Conservation (phyloP, 768 basidiomycete genomes). For the Lactarius pseudohatsudake region DNA sequence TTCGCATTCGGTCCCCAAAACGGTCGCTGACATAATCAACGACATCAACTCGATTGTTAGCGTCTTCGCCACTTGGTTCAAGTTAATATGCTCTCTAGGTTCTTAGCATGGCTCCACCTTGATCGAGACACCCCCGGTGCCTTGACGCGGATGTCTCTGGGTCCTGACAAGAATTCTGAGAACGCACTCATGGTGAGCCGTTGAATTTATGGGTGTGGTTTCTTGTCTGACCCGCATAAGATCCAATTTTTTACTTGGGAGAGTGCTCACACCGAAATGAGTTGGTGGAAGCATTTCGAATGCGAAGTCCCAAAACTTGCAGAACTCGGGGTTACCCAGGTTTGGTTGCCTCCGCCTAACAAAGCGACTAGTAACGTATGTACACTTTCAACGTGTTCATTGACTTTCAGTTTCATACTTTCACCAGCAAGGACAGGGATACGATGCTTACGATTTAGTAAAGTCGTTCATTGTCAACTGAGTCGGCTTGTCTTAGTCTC, state of each 20-base stretch:
- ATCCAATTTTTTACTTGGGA: constrained; percentile 90
- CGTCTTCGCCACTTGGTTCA: neutral
- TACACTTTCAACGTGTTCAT: neutral
- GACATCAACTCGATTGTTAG: too few relatives aligned
- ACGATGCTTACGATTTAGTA: constrained; percentile 86
- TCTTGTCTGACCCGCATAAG: constrained; percentile 36
- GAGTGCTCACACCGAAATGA: constrained; percentile 50
- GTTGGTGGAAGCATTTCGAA: constrained; percentile 83
- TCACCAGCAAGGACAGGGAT: constrained; percentile 66
- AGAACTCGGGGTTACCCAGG: constrained; percentile 71
- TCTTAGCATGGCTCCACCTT: neutral
- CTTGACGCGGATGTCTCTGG: constrained; percentile 60
- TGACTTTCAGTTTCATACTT: neutral
- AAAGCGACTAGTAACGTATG: constrained; percentile 66
- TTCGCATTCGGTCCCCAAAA: too few relatives aligned
- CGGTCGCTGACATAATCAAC: too few relatives aligned
- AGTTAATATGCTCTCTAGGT: constrained; percentile 11
- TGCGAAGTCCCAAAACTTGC: constrained; percentile 60
- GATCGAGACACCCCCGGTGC: constrained; percentile 37
- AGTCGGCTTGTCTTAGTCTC: neutral
- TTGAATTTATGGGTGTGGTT: neutral
- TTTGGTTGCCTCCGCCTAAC: constrained; percentile 83
- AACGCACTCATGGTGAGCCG: constrained; percentile 68
- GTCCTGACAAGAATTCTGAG: constrained; percentile 45
- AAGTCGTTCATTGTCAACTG: constrained; percentile 24